Conservation (phyloP, 345 rosid species). For the Psidium friedrichsthalianum region DNA sequence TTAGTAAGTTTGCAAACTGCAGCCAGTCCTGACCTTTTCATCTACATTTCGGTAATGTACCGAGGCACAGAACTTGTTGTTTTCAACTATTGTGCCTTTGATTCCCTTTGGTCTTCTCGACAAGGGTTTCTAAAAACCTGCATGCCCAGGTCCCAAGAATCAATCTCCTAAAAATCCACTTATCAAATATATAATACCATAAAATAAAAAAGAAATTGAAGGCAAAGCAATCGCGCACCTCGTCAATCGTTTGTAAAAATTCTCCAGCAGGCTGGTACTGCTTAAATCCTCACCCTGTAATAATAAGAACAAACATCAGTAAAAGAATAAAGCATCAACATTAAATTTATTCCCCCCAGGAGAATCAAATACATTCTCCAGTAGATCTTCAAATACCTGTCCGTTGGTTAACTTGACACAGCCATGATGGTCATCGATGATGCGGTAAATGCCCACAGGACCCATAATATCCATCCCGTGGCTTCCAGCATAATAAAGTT, state of each 20-base stretch:
- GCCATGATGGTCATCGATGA: constrained; percentile 23
- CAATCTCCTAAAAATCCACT: background rate
- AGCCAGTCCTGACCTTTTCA: constrained; percentile 37
- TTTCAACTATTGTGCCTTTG: constrained; percentile 79
- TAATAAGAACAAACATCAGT: background rate
- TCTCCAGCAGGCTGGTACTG: constrained; percentile 87
- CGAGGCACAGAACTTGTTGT: constrained; percentile 89
- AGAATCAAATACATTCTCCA: background rate
- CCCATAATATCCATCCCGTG: constrained; percentile 99
- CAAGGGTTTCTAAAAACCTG: constrained; percentile 72
- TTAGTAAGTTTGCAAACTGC: background rate
- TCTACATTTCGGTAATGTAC: constrained; percentile 97
- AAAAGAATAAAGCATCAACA: background rate
- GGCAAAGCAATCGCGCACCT: constrained; percentile 18
- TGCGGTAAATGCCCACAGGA: constrained; percentile 19
- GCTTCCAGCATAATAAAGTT: constrained; percentile 93
- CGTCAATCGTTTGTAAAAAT: constrained; percentile 65
- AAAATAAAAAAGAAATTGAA: background rate
- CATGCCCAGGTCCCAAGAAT: background rate
- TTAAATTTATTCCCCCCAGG: background rate
- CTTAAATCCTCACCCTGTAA: constrained; percentile 57
- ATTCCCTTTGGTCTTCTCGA: constrained; percentile 55
- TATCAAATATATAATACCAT: background rate
- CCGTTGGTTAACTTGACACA: constrained; percentile 42
- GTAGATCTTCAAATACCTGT: constrained; percentile 21